Evolutionary conservation across 176 grass and related monocot species (phyloP), one percentile per base, ranked within the genome.

Genomic region (Thinopyrum elongatum): DNA sequence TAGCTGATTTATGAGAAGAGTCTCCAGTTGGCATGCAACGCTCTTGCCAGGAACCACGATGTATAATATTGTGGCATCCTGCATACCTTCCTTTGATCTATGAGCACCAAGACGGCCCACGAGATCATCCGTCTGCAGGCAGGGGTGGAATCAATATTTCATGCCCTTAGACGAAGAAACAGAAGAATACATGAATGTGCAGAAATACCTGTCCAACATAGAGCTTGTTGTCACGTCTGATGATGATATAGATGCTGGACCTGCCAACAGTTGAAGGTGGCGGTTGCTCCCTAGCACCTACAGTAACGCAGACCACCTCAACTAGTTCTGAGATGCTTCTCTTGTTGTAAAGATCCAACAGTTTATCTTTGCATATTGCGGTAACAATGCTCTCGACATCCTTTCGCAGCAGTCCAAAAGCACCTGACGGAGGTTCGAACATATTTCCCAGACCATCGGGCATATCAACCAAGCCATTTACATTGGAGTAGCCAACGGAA

Each of bases 101-200:
- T 96, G 97, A 70, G 90, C 57, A 78, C 61, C 74, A 70, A 99
- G 77, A 29, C 94, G 90, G 11, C 97, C 97, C 82, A 76, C 80
- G 25, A 96, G 87, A 86, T 99, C 97, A 93, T 99, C 97, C 25
- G 97, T 96, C 97, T 99, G 83, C 85, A 91, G 83, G 76, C 78
- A 84, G 79, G 79, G 82, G 80, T 44, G 14, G 49, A 72, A 15
- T 69, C 46, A 76, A 64, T 62, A 70, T 76, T 87, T 13, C 25
- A 47, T 80, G 15, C 14, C 11, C 10, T 36, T 4, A 33, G 23
- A 47, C 26, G 1, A 9, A 39, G 22, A 11, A 30, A 61, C 5
- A n/a, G 63, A 59, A 81, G 7, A 69, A 69, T 21, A 9, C 59
- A 33, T 38, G 17, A 75, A 87, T 66, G 8, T 51, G 30, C 22